Evolutionary conservation across 2,329 filamentous ascomycete species (phyloP), one percentile per base, ranked within the genome.

Genomic region (Epichloe coenophiala): DNA sequence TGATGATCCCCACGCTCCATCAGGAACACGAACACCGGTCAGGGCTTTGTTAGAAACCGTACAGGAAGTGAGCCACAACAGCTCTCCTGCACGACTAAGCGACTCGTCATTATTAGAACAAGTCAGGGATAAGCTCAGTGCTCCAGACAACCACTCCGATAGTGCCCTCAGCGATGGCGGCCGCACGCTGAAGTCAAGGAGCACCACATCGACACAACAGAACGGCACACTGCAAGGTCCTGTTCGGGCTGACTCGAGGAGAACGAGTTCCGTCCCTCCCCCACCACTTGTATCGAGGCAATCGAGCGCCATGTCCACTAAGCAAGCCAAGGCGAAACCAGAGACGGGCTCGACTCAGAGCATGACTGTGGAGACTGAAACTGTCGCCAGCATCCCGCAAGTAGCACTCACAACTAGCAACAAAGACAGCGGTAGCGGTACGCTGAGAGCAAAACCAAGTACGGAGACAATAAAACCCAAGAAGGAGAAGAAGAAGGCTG

Each of bases 331-430:
- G 62, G 74, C 78, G 36, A 88, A 90, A 63, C 72, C 79, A 31
- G 87, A 95, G 63, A 40, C 51, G 15, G 83, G 81, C n/a, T 84
- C 86, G 37, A 77, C 83, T 51, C 82, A 85, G 62, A 93, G 88
- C 60, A 96, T 98, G 89, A 97, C 88, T 9, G 91, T 97, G 13
- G 93, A 98, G 70, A 96, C 93, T 0, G 93, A 98, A 67, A 95
- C 90, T 1, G 93, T 98, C 38, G 85, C 81, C 42, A 95, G 90
- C 3, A 86, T 96, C 50, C 88, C 90, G 11, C 90, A 95, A 61
- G 78, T 90, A 31, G 81, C 84, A 9, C 73, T 95, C 31, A 82
- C 84, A 6, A 70, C 75, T 36, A 79, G 79, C 38, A 74, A 76
- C n/a, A 81, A 81, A 19, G 79, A 80, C 52, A 83, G 85, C 42